Base-by-base conservation (phyloP, 495 filamentous ascomycete genomes). In the Daldinia vernicosa region DNA sequence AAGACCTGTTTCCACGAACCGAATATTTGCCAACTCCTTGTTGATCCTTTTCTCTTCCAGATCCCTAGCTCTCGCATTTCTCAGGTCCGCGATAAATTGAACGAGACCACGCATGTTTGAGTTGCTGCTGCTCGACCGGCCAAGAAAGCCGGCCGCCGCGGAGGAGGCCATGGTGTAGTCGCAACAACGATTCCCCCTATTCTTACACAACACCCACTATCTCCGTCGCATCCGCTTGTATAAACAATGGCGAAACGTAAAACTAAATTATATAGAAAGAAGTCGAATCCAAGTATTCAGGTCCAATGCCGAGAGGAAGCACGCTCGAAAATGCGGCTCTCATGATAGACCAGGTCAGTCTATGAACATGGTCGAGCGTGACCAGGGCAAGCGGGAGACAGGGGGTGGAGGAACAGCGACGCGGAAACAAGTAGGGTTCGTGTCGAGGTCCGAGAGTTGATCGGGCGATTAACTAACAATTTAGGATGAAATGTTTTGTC, bases 21-120 rank as follows among this genome's bases (percentile, higher is more conserved):
- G 89, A 80, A 99, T 98, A 75, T 99, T 99, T 76, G 96, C 96
- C 76, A 98, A 84, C 83, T 99, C 96, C 81, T 99, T 99, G 79
- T 99, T 99, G 79, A 99, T 98, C 72, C 96, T 86, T 83, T 99
- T 99, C 83, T 99, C 96, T 78, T 99, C 96, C 66, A 99, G 81
- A 77, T 99, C 96, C 43, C 96, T 88, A 22, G 96, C 96, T 76
- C 96, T 85, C 30, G 96, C 96, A 79, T 98, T 98, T 70, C 96
- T 86, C 69, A 99, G 80, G 79, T 99, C 96, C 63, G 96, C 96
- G 75, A 99, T 98, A 84, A 99, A 99, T 80, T 97, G 95, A 28
- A 98, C 95, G 66, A 99, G 85, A 15, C 95, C 84, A 67, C 83
- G 89, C 92, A 94, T 94, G 60, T 92, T 93, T 51, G 91, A 88